Evolutionary conservation across 768 basidiomycete species (phyloP).

Genomic region (Stropharia rugosoannulata): DNA sequence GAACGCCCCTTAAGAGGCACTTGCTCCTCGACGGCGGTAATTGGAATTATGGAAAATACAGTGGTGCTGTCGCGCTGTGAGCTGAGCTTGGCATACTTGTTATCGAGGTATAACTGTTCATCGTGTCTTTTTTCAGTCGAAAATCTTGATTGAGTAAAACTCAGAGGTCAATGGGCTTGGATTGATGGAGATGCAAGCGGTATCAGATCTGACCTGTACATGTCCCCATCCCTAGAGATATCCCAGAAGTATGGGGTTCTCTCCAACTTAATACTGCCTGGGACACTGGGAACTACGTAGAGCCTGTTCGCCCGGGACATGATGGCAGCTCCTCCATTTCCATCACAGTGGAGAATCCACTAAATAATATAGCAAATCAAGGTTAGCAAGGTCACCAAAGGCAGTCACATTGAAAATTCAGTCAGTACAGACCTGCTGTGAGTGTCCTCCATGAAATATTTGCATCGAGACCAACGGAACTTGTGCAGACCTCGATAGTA

Average conservation of each 20-base stretch:
- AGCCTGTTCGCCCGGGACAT: constrained; percentile 2
- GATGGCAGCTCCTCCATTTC: constrained; percentile 6
- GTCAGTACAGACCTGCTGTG: too few relatives aligned
- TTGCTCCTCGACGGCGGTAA: too few relatives aligned
- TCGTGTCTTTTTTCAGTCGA: too few relatives aligned
- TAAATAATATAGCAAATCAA: background rate
- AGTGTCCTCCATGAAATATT: too few relatives aligned
- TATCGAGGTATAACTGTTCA: too few relatives aligned
- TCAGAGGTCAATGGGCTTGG: background rate
- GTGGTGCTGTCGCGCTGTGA: too few relatives aligned
- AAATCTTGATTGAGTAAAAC: background rate
- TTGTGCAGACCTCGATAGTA: too few relatives aligned
- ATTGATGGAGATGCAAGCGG: background rate
- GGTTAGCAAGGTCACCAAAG: background rate
- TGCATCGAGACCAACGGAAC: too few relatives aligned
- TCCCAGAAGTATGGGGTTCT: background rate
- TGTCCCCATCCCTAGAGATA: background rate
- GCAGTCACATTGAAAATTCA: background rate
- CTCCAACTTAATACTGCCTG: background rate
- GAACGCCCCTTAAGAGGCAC: too few relatives aligned
- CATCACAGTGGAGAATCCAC: constrained; percentile 9
- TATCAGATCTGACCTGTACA: background rate
- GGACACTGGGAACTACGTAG: background rate
- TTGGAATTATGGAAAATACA: too few relatives aligned
- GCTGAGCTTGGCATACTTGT: too few relatives aligned